Base-by-base conservation (phyloP, 176 grass and related monocot species). In the Rhynchospora pubera region DNA sequence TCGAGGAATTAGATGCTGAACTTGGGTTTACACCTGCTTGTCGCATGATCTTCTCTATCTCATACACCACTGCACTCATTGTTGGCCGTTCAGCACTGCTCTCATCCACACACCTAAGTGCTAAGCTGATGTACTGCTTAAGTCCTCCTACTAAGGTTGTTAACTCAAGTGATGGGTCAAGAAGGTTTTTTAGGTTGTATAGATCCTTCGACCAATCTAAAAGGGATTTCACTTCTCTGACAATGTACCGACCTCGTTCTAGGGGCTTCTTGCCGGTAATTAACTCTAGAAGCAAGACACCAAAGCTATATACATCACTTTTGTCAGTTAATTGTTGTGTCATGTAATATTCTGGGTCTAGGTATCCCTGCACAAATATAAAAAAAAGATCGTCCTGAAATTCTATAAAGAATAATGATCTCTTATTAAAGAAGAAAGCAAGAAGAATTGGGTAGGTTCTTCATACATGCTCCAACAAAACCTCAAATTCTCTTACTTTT, bases 301-400 rank as follows among this genome's bases (percentile, higher is more conserved):
- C 87, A 21, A 82, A 89, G 30, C 87, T 85, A 26, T 85, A 89
- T 51, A 89, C 87, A 68, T 89, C 87, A 14, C 87, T 89, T 55
- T 84, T 85, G 39, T 91, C 88, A 13, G 88, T 93, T 87, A 93
- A 74, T 71, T 93, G 94, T 63, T 97, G 91, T 3, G 91, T 97
- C 91, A 97, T 93, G 85, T 97, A 97, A 79, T 97, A 97, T 84
- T 97, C 91, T 0, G 94, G 94, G 15, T 93, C 91, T 66, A 97
- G 5, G 62, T 97, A 97, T 0, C 94, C 94, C 93, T 97, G 90
- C 72, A 87, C 22, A 2, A 48, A 45, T 13, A 57, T 11, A n/a
- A 68, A 22, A 39, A 73, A 77, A 34, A 77, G 32, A 61, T 30
- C 50, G 64, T 65, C 9, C 26, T 39, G 14, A 19, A n/a, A 19